Evolutionary conservation across 495 filamentous ascomycete species (phyloP), one percentile per base, ranked within the genome.

Genomic region (Parathielavia hyrcaniae): DNA sequence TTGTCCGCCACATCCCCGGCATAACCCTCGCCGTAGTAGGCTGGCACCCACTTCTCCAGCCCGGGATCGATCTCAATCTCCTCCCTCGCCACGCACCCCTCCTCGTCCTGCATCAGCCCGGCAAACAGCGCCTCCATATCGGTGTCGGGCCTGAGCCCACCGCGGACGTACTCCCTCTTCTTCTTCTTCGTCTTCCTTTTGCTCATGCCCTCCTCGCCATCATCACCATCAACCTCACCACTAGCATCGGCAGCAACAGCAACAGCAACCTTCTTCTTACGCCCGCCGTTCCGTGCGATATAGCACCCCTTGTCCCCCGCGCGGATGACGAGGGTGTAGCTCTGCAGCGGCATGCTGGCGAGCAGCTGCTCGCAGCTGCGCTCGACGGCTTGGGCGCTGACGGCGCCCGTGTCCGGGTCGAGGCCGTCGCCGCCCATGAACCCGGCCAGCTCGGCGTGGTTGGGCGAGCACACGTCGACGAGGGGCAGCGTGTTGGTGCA

Each of bases 401-500:
- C 70, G 66, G 79, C 64, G 61, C 78, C 76, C 59, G 79, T 70
- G 55, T 59, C 59, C 0, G 76, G 69, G 46, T 82, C 76, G 9
- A 75, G 66, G 8, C 76, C 73, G 43, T 69, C 70, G 41, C 74
- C 69, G 26, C 80, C 86, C 75, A 95, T 89, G 76, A 96, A 88
- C 52, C 83, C 82, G 2, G 83, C 86, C 17, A 97, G 76, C 70
- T 98, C 93, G 49, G 82, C 69, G 67, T 93, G 87, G 69, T 98
- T 98, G 16, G 93, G 92, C 53, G 86, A 90, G 67, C 93, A 84
- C 52, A 96, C 77, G 67, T 97, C 87, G 34, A 97, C 84, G 17
- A 86, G 71, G n/a, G 77, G 77, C 23, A 88, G 79, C 16, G 84
- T 83, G 52, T 86, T 81, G 36, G 86, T 81, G 72, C 86, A 88